Conservation (phyloP, 2,329 filamentous ascomycete species). For the Dactylellina cionopaga region DNA sequence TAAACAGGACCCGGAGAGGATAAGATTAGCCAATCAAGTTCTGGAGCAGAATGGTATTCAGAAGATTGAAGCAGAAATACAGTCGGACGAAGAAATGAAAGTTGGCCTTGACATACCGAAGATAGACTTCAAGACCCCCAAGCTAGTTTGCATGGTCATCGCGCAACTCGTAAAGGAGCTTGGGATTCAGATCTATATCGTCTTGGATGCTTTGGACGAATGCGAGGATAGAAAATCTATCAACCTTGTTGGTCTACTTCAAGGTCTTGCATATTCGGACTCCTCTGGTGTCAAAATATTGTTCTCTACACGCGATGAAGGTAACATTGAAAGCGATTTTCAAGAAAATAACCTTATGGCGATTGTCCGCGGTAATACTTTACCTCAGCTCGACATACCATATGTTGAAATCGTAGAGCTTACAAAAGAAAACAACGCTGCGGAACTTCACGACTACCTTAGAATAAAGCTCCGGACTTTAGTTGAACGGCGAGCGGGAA, state of each 20-base stretch:
- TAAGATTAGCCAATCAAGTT: neutral
- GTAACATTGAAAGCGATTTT: slow-evolving; percentile 4
- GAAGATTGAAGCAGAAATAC: slow-evolving; percentile 2
- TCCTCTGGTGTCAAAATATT: neutral
- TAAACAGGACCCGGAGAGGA: neutral
- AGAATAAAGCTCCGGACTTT: slow-evolving; percentile 4
- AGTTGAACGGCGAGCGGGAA: slow-evolving; percentile 6
- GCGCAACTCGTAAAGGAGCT: slow-evolving; percentile 4
- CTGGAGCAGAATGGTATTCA: slow-evolving; percentile 6
- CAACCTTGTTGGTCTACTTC: slow-evolving; percentile 4
- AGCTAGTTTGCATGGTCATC: slow-evolving; percentile 10
- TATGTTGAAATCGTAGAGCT: slow-evolving; percentile 1
- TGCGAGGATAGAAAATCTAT: slow-evolving; percentile 15
- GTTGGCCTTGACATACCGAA: neutral
- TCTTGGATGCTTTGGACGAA: slow-evolving; percentile 32
- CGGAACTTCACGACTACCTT: slow-evolving; percentile 7
- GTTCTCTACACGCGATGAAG: slow-evolving; percentile 7
- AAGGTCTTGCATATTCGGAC: slow-evolving; percentile 1
- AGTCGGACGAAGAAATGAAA: neutral
- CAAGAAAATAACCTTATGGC: neutral
- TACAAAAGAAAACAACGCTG: neutral
- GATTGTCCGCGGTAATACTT: neutral
- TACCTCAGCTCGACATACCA: neutral
- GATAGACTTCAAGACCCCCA: neutral
- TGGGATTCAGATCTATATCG: slow-evolving; percentile 11